Evolutionary conservation across 345 rosid species (phyloP), one percentile per base, ranked within the genome.

Genomic region (Boechera divaricarpa): DNA sequence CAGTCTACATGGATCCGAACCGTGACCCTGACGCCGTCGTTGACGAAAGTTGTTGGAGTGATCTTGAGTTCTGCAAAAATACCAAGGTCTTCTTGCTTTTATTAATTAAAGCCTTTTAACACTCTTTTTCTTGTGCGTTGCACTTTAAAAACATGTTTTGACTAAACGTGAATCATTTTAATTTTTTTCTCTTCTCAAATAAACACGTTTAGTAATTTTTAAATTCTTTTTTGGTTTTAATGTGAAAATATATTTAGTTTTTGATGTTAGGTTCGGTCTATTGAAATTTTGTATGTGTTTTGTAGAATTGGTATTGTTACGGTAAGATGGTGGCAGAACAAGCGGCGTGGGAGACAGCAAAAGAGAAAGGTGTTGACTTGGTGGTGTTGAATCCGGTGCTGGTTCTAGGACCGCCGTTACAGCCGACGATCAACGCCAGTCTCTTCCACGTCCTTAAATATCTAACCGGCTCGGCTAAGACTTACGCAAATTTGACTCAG

Each of bases 1-100:
- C 99, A 0, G 94, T 95, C 54, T 84, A 90, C 82, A 91, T 95
- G 99, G 94, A 95, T 67, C 99, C 98, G 4, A 90, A 86, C 64
- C 79, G 98, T 44, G 76, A 84, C 72, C 97, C 98, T 0, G 97
- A 91, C 8, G 88, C 18, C 1, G 83, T 91, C 11, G 93, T 95
- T 6, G 99, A 95, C 61, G 99, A 95, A 71, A 89, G 85, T 7
- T 92, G 98, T 70, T 92, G 99, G 98, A 95, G 99, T 71, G 99
- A 95, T 67, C 97, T 92, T 8, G 99, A 95, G 5, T 95, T 86
- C 18, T 95, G 99, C 91, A 92, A 92, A 85, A 88, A 83, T 78
- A 92, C 98, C 3, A 95, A 86, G 97, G 99, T 91, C 42, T 45
- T 39, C 12, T 26, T 55, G 0, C 7, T 31, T 58, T 35, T 26